Conservation (phyloP, 805 yeast genomes). For the Millerozyma miso region DNA sequence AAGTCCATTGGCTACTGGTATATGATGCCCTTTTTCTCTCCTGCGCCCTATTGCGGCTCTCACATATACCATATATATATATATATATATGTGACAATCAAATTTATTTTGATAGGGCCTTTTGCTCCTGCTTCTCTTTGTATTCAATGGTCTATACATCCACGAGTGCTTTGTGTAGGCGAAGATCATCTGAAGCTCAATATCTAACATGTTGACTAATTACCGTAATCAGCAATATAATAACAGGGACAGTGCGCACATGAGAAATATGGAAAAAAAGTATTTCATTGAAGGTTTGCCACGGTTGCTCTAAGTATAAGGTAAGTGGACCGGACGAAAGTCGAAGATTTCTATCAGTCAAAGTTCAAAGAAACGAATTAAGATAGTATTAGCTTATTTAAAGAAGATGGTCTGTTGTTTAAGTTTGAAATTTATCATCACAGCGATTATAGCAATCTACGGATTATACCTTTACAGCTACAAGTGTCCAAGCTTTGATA, state of each 20-base stretch:
- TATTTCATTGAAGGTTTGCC: not conserved
- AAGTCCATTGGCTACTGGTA: conserved; percentile 48
- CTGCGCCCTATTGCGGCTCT: too few species aligned
- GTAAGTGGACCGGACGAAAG: not conserved
- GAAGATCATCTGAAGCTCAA: too few species aligned
- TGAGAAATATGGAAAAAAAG: not conserved
- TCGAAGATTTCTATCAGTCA: not conserved
- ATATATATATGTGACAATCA: too few species aligned
- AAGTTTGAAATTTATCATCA: conserved; percentile 12
- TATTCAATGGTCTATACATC: too few species aligned
- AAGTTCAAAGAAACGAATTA: too few species aligned
- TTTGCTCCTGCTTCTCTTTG: too few species aligned
- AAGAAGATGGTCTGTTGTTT: too few species aligned
- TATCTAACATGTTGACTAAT: not conserved
- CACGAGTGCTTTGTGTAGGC: too few species aligned
- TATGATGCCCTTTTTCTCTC: too few species aligned
- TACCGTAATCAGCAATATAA: not conserved
- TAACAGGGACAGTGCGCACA: not conserved
- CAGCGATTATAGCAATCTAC: conserved; percentile 27
- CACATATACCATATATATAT: too few species aligned
- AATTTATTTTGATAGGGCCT: too few species aligned
- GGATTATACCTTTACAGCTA: conserved; percentile 34
- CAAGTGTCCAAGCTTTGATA: conserved; percentile 33
- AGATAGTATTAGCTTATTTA: too few species aligned
- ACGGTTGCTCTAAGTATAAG: not conserved